Conservation (phyloP, 345 rosid genomes). For the Syzygium oleosum region DNA sequence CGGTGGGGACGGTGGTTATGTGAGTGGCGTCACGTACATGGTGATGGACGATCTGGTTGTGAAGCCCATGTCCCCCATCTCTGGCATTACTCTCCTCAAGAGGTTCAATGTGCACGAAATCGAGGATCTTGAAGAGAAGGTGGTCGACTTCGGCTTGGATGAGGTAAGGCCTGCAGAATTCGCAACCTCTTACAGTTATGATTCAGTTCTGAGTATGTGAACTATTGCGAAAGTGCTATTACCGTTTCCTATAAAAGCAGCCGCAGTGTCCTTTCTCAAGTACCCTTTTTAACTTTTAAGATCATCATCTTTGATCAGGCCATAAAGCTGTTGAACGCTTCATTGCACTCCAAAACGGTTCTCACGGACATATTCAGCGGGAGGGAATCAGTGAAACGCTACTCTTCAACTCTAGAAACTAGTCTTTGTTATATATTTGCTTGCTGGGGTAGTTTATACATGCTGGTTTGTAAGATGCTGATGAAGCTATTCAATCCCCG, state of each 20-base stretch:
- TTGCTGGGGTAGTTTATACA: neutral
- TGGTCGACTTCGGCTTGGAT: neutral
- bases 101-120: neutral
- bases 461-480: neutral
- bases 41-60: neutral
- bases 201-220: neutral
- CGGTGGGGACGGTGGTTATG: neutral
- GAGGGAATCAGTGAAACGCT: neutral
- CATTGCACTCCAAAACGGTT: neutral
- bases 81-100: neutral
- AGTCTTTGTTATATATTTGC: neutral
- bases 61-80: neutral
- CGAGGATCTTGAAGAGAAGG: slow-evolving; percentile 1
- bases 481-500: neutral
- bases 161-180: slow-evolving; percentile 2
- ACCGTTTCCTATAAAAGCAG: neutral
- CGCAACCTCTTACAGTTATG: neutral
- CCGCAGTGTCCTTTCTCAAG: neutral
- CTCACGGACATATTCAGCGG: neutral
- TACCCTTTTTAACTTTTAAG: no score
- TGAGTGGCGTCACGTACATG: neutral
- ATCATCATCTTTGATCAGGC: neutral
- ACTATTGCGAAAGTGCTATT: neutral
- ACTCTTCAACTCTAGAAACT: neutral
- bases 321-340: neutral